Conservation (phyloP, 805 yeast species). For the Hanseniaspora osmophila region DNA sequence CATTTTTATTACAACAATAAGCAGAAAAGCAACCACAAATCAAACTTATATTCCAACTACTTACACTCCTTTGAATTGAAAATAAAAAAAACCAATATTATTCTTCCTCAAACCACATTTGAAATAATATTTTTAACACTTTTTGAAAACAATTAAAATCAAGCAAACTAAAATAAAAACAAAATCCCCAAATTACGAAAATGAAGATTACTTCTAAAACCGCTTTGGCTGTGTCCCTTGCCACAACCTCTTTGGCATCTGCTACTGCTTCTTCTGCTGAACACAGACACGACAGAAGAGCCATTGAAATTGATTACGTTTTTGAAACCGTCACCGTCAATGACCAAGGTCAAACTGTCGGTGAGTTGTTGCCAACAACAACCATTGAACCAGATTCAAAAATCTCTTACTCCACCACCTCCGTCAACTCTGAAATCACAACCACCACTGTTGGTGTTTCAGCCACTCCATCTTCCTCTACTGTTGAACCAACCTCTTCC, state of each 20-base stretch:
- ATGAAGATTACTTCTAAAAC: constrained; percentile 24
- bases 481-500: constrained; percentile 16
- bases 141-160: not conserved
- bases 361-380: constrained; percentile 18
- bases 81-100: no score
- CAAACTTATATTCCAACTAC: constrained; percentile 17
- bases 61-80: constrained; percentile 20
- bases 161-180: not conserved
- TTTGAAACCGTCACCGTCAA: constrained; percentile 43
- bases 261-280: constrained; percentile 14
- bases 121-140: not conserved
- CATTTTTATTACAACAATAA: not conserved
- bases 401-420: constrained; percentile 5
- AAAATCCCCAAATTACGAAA: constrained; percentile 1
- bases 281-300: constrained; percentile 38
- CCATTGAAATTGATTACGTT: constrained; percentile 36
- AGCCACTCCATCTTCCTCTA: constrained; percentile 13
- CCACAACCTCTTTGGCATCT: constrained; percentile 19
- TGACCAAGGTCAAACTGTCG: constrained; percentile 32
- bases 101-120: no score
- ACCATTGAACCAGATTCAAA: constrained; percentile 7
- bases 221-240: constrained; percentile 18
- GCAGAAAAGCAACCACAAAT: not conserved
- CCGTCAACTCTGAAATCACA: constrained; percentile 9
- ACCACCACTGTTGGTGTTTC: constrained; percentile 4